These are phyloP conservation scores for Fusarium tuaranense DNA, from an alignment of 2,329 filamentous ascomycete genomes.

Conservation along the genomic window DNA sequence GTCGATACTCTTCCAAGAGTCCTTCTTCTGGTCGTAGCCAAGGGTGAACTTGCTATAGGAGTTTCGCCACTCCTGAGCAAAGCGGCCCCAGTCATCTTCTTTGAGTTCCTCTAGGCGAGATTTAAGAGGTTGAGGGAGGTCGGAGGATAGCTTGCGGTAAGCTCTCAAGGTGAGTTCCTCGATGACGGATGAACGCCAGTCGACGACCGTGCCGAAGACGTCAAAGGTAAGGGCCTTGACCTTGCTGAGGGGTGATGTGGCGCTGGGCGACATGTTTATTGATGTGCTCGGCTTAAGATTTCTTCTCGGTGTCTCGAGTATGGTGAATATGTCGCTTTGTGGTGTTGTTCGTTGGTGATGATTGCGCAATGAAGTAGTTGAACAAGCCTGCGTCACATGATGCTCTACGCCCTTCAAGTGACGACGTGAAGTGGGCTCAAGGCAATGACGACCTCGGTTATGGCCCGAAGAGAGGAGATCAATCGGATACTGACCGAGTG, in stretches of 20 bases:
- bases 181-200: slow-evolving; percentile 79
- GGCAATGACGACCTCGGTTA: background rate
- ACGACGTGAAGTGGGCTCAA: slow-evolving; percentile 1
- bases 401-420: slow-evolving; percentile 28
- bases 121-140: slow-evolving; percentile 60
- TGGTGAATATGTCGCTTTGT: background rate
- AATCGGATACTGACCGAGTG: background rate
- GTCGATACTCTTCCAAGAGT: slow-evolving; percentile 76
- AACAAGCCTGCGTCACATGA: slow-evolving; percentile 34
- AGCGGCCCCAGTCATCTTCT: slow-evolving; percentile 68
- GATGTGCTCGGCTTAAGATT: background rate
- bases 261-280: slow-evolving; percentile 41
- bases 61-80: slow-evolving; percentile 78
- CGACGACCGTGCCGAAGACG: slow-evolving; percentile 83
- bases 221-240: slow-evolving; percentile 77
- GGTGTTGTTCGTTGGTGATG: background rate
- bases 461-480: background rate
- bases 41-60: slow-evolving; percentile 72
- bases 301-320: background rate
- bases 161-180: slow-evolving; percentile 66
- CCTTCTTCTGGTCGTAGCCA: slow-evolving; percentile 59
- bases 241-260: slow-evolving; percentile 42
- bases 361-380: background rate
- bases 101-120: slow-evolving; percentile 63
- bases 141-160: slow-evolving; percentile 59